Evolutionary conservation across 495 filamentous ascomycete species (phyloP).

Genomic region (Neurospora intermedia): DNA sequence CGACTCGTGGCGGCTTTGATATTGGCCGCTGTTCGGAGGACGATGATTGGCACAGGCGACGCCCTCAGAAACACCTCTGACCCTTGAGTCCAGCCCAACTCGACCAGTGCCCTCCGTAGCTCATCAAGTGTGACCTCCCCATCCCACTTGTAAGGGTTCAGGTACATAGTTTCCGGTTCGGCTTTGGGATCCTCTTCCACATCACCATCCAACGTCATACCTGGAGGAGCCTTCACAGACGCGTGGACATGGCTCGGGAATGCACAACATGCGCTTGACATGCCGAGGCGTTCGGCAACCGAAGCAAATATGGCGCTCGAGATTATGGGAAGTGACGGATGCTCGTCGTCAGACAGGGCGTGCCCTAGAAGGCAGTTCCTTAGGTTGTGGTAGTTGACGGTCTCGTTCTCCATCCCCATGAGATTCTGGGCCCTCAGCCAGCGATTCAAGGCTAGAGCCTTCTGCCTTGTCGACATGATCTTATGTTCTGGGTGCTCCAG

Average conservation of each 20-base stretch:
- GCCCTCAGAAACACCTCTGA: conserved; percentile 48
- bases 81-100: conserved; percentile 49
- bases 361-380: conserved; percentile 80
- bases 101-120: conserved; percentile 48
- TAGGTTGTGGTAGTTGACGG: conserved; percentile 61
- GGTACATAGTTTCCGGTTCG: conserved; percentile 53
- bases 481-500: conserved; percentile 38
- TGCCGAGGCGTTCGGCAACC: conserved; percentile 43
- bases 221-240: conserved; percentile 48
- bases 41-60: conserved; percentile 51
- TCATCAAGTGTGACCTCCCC: conserved; percentile 50
- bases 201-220: conserved; percentile 52
- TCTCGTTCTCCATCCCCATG: conserved; percentile 49
- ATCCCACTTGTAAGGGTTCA: conserved; percentile 71
- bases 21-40: conserved; percentile 69
- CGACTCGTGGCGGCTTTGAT: conserved; percentile 46
- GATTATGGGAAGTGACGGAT: conserved; percentile 69
- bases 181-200: conserved; percentile 12
- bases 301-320: conserved; percentile 48
- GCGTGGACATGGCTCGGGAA: conserved; percentile 75
- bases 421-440: conserved; percentile 58
- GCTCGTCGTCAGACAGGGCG: conserved; percentile 53
- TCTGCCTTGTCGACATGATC: conserved; percentile 46
- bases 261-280: conserved; percentile 62
- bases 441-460: conserved; percentile 52